Evolutionary conservation across 2,329 filamentous ascomycete genomes (phyloP).

Genomic region (Lasiodiplodia theobromae): DNA sequence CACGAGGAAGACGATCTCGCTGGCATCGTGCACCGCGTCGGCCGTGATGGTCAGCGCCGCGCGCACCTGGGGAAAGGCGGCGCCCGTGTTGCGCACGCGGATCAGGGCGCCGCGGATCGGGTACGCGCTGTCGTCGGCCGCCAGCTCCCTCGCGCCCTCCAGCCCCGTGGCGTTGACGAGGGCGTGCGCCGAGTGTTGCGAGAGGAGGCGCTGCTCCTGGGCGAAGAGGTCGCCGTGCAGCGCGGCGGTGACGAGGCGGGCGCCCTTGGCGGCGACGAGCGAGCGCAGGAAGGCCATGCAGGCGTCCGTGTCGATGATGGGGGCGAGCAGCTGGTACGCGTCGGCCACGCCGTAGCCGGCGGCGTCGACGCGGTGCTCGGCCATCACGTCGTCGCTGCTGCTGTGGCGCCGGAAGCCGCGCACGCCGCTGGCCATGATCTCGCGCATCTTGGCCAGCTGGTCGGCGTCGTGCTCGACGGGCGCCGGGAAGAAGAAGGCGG

Average conservation of each 20-base stretch:
- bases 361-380: constrained; percentile 38
- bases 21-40: constrained; percentile 43
- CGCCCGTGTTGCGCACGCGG: constrained; percentile 56
- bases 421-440: constrained; percentile 50
- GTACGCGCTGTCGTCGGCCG: constrained; percentile 50
- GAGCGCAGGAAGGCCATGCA: constrained; percentile 53
- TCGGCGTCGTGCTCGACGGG: constrained; percentile 43
- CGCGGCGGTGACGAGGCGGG: constrained; percentile 47
- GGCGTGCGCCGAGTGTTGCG: constrained; percentile 48
- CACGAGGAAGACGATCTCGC: constrained; percentile 55
- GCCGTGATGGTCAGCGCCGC: constrained; percentile 52
- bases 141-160: constrained; percentile 43
- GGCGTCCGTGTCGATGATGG: constrained; percentile 56
- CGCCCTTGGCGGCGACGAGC: constrained; percentile 53
- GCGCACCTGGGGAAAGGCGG: constrained; percentile 51
- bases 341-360: constrained; percentile 47
- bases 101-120: constrained; percentile 54
- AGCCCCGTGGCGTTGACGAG: constrained; percentile 56
- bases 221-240: constrained; percentile 47
- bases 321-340: constrained; percentile 55
- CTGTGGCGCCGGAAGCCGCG: constrained; percentile 47
- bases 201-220: constrained; percentile 45
- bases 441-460: constrained; percentile 49
- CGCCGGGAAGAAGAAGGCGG: constrained; percentile 51
- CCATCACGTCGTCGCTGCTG: constrained; percentile 42